These are phyloP conservation scores for Gymnopilus junonius DNA, from an alignment of 768 basidiomycete genomes.

Conservation along the genomic window DNA sequence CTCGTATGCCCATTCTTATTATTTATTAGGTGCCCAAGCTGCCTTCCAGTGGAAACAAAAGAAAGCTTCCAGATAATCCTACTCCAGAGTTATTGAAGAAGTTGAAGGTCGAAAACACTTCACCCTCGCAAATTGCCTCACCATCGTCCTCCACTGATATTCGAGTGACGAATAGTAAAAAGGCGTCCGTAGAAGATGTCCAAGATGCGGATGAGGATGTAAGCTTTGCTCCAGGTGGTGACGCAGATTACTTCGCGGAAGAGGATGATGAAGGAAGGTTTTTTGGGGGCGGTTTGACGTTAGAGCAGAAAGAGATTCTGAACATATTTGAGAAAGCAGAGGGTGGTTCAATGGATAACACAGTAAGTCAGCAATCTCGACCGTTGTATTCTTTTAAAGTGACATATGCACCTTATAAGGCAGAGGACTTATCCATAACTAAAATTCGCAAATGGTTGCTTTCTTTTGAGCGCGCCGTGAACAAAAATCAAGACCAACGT, in stretches of 20 bases:
- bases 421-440: conserved; percentile 69
- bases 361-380: conserved; percentile 51
- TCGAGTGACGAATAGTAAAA: conserved; percentile 32
- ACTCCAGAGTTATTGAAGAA: conserved; percentile 84
- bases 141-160: conserved; percentile 10
- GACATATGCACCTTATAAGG: conserved; percentile 36
- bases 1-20: background rate
- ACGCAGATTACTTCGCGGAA: conserved; percentile 89
- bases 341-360: conserved; percentile 64
- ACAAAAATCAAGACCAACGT: conserved; percentile 95
- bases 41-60: conserved; percentile 64
- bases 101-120: conserved; percentile 58
- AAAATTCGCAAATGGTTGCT: conserved; percentile 75
- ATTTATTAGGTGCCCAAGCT: conserved; percentile 64
- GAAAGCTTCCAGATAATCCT: conserved; percentile 77
- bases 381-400: background rate
- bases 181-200: conserved; percentile 65
- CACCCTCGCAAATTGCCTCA: conserved; percentile 9
- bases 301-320: conserved; percentile 92
- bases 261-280: conserved; percentile 94
- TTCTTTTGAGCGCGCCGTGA: conserved; percentile 84
- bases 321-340: conserved; percentile 88
- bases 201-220: conserved; percentile 51
- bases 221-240: conserved; percentile 81
- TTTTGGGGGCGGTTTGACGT: conserved; percentile 91